Percentiles rank a stretch among this genome's conserved stretches.
phyloP scores from a whole-genome alignment of 106 monocot species.

The Dioscorea dumetorum region DNA sequence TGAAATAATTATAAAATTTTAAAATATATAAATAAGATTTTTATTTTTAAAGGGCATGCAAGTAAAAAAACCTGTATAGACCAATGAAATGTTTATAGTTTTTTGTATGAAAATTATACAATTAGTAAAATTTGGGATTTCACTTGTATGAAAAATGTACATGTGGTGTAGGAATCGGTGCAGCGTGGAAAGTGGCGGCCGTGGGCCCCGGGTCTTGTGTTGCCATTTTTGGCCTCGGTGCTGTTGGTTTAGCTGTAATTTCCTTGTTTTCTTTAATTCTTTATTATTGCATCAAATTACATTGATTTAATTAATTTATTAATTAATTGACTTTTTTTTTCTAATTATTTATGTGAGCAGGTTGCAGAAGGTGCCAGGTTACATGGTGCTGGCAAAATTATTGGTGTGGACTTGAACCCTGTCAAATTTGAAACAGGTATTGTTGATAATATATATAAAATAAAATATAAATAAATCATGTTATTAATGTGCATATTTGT shows the following conservation, averaged over 20 bases:
- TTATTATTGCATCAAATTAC: too few relatives aligned
- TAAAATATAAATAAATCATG: too few relatives aligned
- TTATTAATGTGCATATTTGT: too few relatives aligned
- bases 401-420: slow-evolving; percentile 81
- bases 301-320: not conserved
- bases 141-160: too few relatives aligned
- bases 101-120: too few relatives aligned
- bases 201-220: slow-evolving; percentile 71
- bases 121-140: too few relatives aligned
- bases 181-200: slow-evolving; percentile 69
- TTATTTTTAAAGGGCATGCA: too few relatives aligned
- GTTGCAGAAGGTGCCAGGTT: slow-evolving; percentile 72
- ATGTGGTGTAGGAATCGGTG: slow-evolving; percentile 52
- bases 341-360: slow-evolving; percentile 12
- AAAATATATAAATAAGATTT: too few relatives aligned
- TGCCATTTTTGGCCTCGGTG: slow-evolving; percentile 78
- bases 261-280: not conserved
- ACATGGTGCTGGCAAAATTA: slow-evolving; percentile 64
- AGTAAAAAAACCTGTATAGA: too few relatives aligned
- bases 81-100: too few relatives aligned
- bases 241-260: slow-evolving; percentile 80
- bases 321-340: too few relatives aligned
- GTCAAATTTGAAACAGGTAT: slow-evolving; percentile 70
- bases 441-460: not conserved
- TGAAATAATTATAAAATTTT: too few relatives aligned